Conservation (phyloP, 768 basidiomycete species). For the Calocybe indica region DNA sequence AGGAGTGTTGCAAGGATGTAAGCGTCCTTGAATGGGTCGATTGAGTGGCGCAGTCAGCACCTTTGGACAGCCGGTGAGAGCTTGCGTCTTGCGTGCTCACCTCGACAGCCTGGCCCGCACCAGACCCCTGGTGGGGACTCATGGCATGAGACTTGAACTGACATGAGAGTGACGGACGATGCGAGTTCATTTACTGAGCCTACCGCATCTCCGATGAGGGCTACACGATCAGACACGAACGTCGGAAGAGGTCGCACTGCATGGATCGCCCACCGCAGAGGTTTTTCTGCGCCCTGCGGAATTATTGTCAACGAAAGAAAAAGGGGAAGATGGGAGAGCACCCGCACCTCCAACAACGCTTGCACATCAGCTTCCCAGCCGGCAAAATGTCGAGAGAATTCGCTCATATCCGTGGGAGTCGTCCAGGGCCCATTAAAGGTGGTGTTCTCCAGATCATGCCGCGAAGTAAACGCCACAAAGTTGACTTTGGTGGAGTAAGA, state of each 20-base stretch:
- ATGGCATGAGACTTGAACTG: constrained; percentile 46
- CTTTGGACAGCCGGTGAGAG: background rate
- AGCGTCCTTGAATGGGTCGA: constrained; percentile 31
- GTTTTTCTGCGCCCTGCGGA: constrained; percentile 44
- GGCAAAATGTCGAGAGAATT: constrained; percentile 38
- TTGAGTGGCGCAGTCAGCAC: background rate
- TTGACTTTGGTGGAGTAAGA: constrained; percentile 54
- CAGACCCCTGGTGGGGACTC: constrained; percentile 50
- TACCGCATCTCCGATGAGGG: constrained; percentile 47
- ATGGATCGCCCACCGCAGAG: constrained; percentile 61
- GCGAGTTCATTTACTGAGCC: constrained; percentile 4
- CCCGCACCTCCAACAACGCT: constrained; percentile 45
- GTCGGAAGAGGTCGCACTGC: constrained; percentile 44
- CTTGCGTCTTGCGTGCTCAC: constrained; percentile 14
- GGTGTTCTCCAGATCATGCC: constrained; percentile 47
- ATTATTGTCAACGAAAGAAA: background rate
- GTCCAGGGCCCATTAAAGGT: constrained; percentile 48
- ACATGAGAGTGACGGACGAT: constrained; percentile 9
- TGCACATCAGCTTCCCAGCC: constrained; percentile 59
- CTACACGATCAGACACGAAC: constrained; percentile 44
- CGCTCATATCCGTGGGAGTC: constrained; percentile 34
- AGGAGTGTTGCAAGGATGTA: constrained; percentile 35
- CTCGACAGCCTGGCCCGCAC: constrained; percentile 56
- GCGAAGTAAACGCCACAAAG: constrained; percentile 50
- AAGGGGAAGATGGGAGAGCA: background rate